Conservation (phyloP, 768 basidiomycete species). For the Lactarius tabidus region DNA sequence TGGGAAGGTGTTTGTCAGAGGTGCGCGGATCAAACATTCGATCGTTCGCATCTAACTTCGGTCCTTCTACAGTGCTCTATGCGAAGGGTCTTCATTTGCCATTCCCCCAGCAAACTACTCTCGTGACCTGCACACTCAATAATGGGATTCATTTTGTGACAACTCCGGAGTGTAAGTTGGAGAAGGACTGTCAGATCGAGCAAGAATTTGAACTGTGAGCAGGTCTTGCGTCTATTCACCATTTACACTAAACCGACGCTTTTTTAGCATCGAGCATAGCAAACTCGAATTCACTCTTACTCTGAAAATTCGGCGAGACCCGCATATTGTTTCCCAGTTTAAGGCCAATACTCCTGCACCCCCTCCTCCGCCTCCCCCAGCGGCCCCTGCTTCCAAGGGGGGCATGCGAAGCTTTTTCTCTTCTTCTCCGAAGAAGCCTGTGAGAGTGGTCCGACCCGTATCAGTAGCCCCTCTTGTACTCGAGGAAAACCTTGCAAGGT, state of each 20-base stretch:
- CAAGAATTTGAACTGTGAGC: slow-evolving; percentile 90
- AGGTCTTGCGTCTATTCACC: not conserved
- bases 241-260: not conserved
- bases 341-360: slow-evolving; percentile 56
- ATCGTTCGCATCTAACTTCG: not conserved
- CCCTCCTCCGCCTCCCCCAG: slow-evolving; percentile 38
- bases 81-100: slow-evolving; percentile 73
- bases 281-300: slow-evolving; percentile 94
- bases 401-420: slow-evolving; percentile 76
- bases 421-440: slow-evolving; percentile 67
- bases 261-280: slow-evolving; percentile 77
- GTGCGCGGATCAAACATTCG: slow-evolving; percentile 37
- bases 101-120: slow-evolving; percentile 69
- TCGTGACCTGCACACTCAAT: slow-evolving; percentile 83
- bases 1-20: slow-evolving; percentile 94
- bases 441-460: slow-evolving; percentile 42
- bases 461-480: slow-evolving; percentile 38
- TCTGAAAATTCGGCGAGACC: slow-evolving; percentile 80
- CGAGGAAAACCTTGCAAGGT: slow-evolving; percentile 75
- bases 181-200: slow-evolving; percentile 58
- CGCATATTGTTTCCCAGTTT: slow-evolving; percentile 77
- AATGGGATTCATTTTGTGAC: slow-evolving; percentile 97
- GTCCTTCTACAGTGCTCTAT: slow-evolving; percentile 58
- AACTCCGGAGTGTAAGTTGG: slow-evolving; percentile 71
- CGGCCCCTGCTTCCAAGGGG: slow-evolving; percentile 50